Evolutionary conservation across 768 basidiomycete species (phyloP), one percentile per base, ranked within the genome.

Genomic region (Macrolepiota dolichaula): DNA sequence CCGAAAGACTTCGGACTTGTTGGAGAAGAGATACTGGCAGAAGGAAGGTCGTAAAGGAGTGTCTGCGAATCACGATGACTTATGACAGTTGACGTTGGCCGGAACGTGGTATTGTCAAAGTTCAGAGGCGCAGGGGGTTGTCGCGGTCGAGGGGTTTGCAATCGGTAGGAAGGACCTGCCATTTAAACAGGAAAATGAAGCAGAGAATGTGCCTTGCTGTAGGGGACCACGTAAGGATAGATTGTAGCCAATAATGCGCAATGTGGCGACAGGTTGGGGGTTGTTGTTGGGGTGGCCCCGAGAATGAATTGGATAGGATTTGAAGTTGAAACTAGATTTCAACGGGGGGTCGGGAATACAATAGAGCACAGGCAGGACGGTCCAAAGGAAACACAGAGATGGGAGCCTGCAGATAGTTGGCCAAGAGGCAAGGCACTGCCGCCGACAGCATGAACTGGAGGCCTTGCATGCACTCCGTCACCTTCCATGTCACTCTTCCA

Each of bases 31-130:
- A 82, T 73, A 17, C 78, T 73, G 10, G 85, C 74, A 15, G 87
- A 81, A 65, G 89, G 88, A 63, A 90, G 81, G 74, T 90, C 87
- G 72, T 91, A 90, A 74, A 91, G 85, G 70, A 91, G 84, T 55
- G 88, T 83, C 70, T 85, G 81, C 55, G 79, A 76, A 66, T 82
- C 80, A 63, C 75, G 75, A 46, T 75, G 74, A 64, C 71, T 70
- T 65, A 71, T 76, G 54, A 80, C 70, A 10, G 84, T 77, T 17
- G 77, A 74, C 44, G 81, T 72, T 67, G 75, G 69, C 67, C 71
- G 77, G 42, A 81, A 76, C 46, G 60, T 57, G 9, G 77, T 77
- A 64, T 75, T 76, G 68, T 81, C 77, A 59, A 85, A 81, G 60
- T 82, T 82, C 61, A 89, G 73, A 10, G 88, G 86, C 4, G 85